Percentiles rank a stretch among this genome's conserved stretches.
Conservation (phyloP, 257 asterid genomes). For the Forsythia viridissima region DNA sequence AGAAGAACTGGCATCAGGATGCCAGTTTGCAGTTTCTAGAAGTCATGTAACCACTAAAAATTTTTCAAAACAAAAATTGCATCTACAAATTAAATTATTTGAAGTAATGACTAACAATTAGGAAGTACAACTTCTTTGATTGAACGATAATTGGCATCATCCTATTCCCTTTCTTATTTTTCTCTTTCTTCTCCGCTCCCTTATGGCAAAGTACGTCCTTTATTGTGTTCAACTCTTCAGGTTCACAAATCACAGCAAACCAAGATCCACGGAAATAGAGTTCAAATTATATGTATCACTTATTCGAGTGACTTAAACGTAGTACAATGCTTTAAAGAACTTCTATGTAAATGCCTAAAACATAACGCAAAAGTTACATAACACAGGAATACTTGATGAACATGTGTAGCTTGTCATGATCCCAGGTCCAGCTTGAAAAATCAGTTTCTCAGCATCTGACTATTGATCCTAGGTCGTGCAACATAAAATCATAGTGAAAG, state of each 20-base stretch:
- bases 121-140: neutral
- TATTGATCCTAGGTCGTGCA: neutral
- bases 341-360: neutral
- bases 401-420: neutral
- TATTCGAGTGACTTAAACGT: neutral
- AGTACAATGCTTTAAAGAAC: neutral
- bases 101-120: neutral
- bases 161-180: neutral
- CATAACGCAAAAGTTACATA: neutral
- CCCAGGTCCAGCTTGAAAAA: neutral
- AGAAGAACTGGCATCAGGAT: too few relatives aligned
- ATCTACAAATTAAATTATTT: slow-evolving; percentile 2
- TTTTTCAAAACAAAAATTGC: neutral
- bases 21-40: too few relatives aligned
- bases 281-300: neutral
- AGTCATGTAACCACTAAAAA: slow-evolving; percentile 2
- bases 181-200: neutral
- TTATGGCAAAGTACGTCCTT: neutral
- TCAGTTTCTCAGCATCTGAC: neutral
- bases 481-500: neutral
- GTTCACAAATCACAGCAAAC: neutral
- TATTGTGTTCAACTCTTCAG: neutral
- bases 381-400: neutral
- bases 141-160: neutral
- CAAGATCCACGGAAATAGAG: neutral